These are phyloP conservation scores for Fragilaria radians DNA, from an alignment of 108 stramenopile genomes.

Conservation along the genomic window DNA sequence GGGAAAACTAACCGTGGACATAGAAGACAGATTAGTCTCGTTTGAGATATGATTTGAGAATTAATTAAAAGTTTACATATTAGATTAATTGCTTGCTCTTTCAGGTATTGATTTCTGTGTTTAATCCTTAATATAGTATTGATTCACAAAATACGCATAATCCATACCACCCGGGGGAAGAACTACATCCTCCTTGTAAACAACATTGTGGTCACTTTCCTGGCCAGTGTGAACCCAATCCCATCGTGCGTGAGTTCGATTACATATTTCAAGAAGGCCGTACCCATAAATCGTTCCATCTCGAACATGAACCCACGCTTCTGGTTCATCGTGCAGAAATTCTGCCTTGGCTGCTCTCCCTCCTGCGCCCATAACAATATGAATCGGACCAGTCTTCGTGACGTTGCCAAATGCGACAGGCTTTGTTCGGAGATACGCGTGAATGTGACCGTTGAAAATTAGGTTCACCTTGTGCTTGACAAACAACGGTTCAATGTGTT, in stretches of 20 bases:
- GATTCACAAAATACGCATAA: conserved; percentile 5
- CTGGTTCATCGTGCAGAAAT: conserved; percentile 46
- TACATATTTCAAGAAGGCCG: conserved; percentile 61
- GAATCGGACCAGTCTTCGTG: conserved; percentile 51
- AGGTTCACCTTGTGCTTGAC: conserved; percentile 77
- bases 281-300: conserved; percentile 85
- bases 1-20: conserved; percentile 32
- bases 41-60: conserved; percentile 9
- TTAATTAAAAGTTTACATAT: neutral
- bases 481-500: conserved; percentile 78
- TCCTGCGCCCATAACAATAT: conserved; percentile 91
- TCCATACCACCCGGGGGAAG: conserved; percentile 7
- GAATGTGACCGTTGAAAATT: conserved; percentile 86
- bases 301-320: conserved; percentile 77
- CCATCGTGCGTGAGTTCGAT: conserved; percentile 69
- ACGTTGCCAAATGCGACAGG: conserved; percentile 41
- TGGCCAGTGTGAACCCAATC: conserved; percentile 47
- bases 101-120: neutral
- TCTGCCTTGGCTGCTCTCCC: conserved; percentile 81
- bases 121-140: conserved; percentile 2
- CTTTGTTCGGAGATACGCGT: conserved; percentile 80
- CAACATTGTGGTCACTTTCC: conserved; percentile 4
- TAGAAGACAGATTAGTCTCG: conserved; percentile 18
- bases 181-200: neutral
- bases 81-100: neutral